Conservation (phyloP, 1,139 yeast species). For the Candida tropicalis region DNA sequence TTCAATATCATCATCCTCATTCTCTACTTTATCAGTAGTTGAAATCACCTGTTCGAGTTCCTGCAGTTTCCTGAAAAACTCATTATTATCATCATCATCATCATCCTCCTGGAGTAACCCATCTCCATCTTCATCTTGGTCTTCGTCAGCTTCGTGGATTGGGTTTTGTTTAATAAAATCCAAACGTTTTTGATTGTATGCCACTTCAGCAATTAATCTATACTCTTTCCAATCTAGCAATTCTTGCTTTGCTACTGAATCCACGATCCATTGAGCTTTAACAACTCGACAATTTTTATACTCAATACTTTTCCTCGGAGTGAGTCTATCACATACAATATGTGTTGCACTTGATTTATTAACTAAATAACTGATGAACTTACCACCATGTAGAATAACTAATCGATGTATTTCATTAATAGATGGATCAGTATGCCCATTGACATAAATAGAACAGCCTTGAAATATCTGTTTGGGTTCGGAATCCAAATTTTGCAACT, state of each 20-base stretch:
- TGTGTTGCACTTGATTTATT: conserved; percentile 81
- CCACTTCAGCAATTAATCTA: conserved; percentile 53
- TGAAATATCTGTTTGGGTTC: conserved; percentile 48
- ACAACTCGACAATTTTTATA: conserved; percentile 75
- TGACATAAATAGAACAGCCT: conserved; percentile 71
- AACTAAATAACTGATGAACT: conserved; percentile 64
- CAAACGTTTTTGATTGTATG: conserved; percentile 52
- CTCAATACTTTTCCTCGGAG: conserved; percentile 72
- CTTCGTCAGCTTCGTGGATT: conserved; percentile 7
- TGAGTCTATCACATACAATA: conserved; percentile 75
- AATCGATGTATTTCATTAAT: conserved; percentile 69
- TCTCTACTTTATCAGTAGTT: conserved; percentile 5
- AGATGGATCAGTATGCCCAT: conserved; percentile 85
- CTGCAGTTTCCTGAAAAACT: conserved; percentile 10
- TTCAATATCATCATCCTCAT: conserved; percentile 14
- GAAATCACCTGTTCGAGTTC: conserved; percentile 15
- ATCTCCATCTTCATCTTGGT: conserved; percentile 10
- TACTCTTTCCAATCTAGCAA: conserved; percentile 72
- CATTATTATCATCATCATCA: conserved; percentile 5
- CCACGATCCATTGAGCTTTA: conserved; percentile 78
- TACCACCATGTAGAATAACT: conserved; percentile 80
- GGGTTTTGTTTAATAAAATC: conserved; percentile 18
- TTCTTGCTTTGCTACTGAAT: conserved; percentile 51
- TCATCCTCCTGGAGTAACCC: conserved; percentile 10
- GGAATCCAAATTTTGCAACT: conserved; percentile 23